These are phyloP conservation scores for Coniferiporia weirii DNA, from an alignment of 1,284 basidiomycete species.

Conservation along the genomic window DNA sequence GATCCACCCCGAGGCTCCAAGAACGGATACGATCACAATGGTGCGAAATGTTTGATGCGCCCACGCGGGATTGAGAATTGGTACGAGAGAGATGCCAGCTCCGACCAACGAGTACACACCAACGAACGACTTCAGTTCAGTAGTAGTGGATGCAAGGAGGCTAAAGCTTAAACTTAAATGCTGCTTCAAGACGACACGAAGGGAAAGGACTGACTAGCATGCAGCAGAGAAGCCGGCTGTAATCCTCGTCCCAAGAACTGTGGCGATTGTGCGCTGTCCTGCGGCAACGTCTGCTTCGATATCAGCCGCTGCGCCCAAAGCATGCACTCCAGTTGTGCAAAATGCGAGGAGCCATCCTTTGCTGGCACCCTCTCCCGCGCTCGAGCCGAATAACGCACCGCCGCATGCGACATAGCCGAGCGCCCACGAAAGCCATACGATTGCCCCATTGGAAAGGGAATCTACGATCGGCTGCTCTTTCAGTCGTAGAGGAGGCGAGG, in stretches of 20 bases:
- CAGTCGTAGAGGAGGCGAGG: slow-evolving; percentile 23
- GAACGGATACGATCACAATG: slow-evolving; percentile 17
- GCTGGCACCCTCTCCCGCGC: slow-evolving; percentile 6
- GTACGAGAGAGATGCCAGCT: slow-evolving; percentile 10
- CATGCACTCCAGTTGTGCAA: slow-evolving; percentile 23
- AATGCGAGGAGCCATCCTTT: slow-evolving; percentile 23
- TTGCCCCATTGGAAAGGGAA: slow-evolving; percentile 23
- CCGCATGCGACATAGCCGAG: slow-evolving; percentile 19
- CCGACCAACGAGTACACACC: slow-evolving; percentile 16
- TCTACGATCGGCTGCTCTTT: slow-evolving; percentile 24
- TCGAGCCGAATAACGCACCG: not conserved
- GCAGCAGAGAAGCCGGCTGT: slow-evolving; percentile 19
- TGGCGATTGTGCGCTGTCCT: slow-evolving; percentile 24
- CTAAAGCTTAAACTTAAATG: not conserved
- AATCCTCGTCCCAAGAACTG: slow-evolving; percentile 18
- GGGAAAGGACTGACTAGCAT: slow-evolving; percentile 21
- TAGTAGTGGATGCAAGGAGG: slow-evolving; percentile 6
- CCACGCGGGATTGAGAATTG: slow-evolving; percentile 12
- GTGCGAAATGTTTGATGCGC: slow-evolving; percentile 16
- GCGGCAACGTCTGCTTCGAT: slow-evolving; percentile 22
- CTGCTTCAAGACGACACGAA: not conserved
- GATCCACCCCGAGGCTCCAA: slow-evolving; percentile 18
- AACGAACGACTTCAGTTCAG: slow-evolving; percentile 7
- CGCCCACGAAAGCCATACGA: slow-evolving; percentile 23
- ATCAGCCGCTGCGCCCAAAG: slow-evolving; percentile 24